Base-by-base conservation (phyloP, 306 rosid genomes). In the Quercus rubra region DNA sequence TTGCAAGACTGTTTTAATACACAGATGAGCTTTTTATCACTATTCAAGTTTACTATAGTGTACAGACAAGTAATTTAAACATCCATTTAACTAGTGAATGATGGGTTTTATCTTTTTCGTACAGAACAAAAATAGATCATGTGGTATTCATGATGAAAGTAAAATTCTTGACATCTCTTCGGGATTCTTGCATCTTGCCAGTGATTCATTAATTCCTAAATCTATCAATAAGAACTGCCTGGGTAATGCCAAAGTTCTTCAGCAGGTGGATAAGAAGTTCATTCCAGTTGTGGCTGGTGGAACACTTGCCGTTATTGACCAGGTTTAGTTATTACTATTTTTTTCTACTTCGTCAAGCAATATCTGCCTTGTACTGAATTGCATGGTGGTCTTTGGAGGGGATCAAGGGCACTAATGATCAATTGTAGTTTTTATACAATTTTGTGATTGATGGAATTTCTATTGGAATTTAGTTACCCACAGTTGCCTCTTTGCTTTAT, bases 221-320 rank as follows among this genome's bases (percentile, higher is more conserved):
- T 84, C 90, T 41, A 85, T 95, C 77, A 79, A 85, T 78, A 95
- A 90, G 87, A 86, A 82, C 69, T 85, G 78, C 86, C 91, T 95
- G 13, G 89, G 85, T 74, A 81, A 88, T 77, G 94, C 93, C 74
- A 91, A 81, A 81, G 96, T 91, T 85, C 96, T 95, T 74, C 91
- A 74, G 64, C 99, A 95, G 90, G 90, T 95, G 82, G 99, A 95
- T 85, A 91, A 95, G 87, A 95, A 95, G 83, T 95, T 87, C 87
- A 95, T 95, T 82, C 97, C 97, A 57, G 81, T 95, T 68, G 90
- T 89, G 85, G 94, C 92, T 19, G 91, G 94, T 73, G 84, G 76
- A 80, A 90, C 83, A 74, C 90, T 95, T 80, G 97, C 96, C 79
- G 75, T 89, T 81, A 89, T 95, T 85, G 99, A 95, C 83, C 99